phyloP scores from a whole-genome alignment of 345 rosid genomes.

The Trapa incisa region DNA sequence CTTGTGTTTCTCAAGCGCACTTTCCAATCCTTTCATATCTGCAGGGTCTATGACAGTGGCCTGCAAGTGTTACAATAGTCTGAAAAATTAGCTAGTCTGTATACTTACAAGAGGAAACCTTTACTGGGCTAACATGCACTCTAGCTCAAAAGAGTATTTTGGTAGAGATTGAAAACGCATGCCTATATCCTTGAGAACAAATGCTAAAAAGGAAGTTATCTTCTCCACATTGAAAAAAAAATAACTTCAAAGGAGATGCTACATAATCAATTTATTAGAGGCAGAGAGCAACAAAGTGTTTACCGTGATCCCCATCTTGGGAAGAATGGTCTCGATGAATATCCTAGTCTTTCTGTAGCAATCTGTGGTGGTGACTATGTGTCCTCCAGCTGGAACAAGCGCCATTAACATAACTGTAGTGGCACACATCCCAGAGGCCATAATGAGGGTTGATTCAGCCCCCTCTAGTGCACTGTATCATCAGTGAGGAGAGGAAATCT shows the following conservation, averaged over 20 bases:
- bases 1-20: slow-evolving; percentile 56
- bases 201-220: neutral
- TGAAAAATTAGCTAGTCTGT: neutral
- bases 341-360: slow-evolving; percentile 92
- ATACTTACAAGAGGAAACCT: neutral
- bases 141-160: neutral
- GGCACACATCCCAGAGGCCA: slow-evolving; percentile 99
- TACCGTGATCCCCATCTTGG: slow-evolving; percentile 89
- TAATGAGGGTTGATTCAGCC: slow-evolving; percentile 79
- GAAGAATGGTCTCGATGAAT: slow-evolving; percentile 84
- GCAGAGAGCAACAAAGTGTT: neutral
- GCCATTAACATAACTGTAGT: slow-evolving; percentile 84
- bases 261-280: neutral
- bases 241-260: neutral
- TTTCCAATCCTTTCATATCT: slow-evolving; percentile 61
- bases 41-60: slow-evolving; percentile 95
- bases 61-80: slow-evolving; percentile 31
- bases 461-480: slow-evolving; percentile 79
- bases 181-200: neutral
- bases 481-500: neutral
- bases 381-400: slow-evolving; percentile 96
- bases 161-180: neutral
- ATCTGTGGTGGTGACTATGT: slow-evolving; percentile 84
- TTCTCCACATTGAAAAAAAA: neutral
- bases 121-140: neutral